A percentile compares a stretch with the other conserved stretches of the same genome.
phyloP scores from a whole-genome alignment of 192 early-diverging fungal genomes.

The Linnemannia hyalina region DNA sequence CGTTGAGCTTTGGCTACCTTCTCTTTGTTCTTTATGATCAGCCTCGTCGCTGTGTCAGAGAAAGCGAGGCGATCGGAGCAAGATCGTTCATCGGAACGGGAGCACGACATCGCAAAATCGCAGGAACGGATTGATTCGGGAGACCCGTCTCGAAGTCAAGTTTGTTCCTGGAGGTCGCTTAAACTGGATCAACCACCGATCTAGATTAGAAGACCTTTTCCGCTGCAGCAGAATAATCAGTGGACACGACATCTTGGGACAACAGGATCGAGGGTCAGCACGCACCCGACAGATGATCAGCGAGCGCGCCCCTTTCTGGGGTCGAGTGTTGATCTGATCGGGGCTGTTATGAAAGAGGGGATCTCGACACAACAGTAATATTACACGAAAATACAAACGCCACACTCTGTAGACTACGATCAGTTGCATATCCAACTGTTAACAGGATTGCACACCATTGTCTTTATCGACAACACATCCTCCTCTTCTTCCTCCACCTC shows the following conservation, averaged over 20 bases:
- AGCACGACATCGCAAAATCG: not conserved
- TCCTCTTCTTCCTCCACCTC: not conserved
- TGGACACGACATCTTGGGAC: not conserved
- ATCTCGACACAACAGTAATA: not conserved
- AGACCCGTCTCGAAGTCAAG: conserved; percentile 1
- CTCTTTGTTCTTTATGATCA: not conserved
- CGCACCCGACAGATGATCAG: not conserved
- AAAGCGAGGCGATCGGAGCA: not conserved
- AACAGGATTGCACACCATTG: not conserved
- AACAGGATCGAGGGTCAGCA: not conserved
- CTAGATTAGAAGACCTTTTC: not conserved
- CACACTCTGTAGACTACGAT: not conserved
- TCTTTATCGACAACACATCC: not conserved
- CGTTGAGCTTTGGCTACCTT: not conserved
- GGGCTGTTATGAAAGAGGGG: not conserved
- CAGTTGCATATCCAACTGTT: not conserved
- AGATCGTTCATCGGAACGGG: conserved; percentile 2
- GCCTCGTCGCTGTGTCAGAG: not conserved
- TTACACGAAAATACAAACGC: not conserved
- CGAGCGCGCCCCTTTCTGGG: not conserved
- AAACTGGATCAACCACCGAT: not conserved
- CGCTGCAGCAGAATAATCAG: not conserved
- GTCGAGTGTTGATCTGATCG: not conserved
- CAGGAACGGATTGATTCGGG: conserved; percentile 11
- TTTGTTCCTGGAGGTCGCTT: not conserved